These are phyloP conservation scores for Erodium moschatum DNA, from an alignment of 441 rosid genomes.

Conservation along the genomic window DNA sequence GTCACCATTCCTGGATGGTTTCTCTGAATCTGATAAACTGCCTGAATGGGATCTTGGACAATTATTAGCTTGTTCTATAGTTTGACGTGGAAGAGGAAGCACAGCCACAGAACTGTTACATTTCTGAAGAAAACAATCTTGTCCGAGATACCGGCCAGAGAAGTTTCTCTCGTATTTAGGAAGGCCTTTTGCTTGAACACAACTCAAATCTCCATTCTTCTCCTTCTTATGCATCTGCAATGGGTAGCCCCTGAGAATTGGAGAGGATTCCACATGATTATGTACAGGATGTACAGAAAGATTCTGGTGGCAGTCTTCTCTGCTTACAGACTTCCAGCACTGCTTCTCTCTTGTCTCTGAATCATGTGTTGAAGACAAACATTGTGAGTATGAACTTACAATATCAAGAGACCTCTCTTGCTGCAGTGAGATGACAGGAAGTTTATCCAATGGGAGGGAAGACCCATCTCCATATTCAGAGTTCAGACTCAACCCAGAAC, in stretches of 20 bases:
- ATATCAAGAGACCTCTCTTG: constrained; percentile 27
- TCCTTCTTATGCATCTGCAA: constrained; percentile 37
- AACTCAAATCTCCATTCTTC: constrained; percentile 31
- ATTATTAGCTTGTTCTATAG: constrained; percentile 29
- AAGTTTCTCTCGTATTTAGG: constrained; percentile 33
- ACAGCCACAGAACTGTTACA: constrained; percentile 38
- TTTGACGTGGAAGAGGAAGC: constrained; percentile 26
- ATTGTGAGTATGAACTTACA: constrained; percentile 22
- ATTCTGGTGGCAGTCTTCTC: constrained; percentile 28
- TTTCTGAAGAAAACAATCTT: constrained; percentile 46
- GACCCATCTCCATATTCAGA: constrained; percentile 33
- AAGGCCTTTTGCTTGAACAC: constrained; percentile 24
- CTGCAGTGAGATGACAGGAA: constrained; percentile 24
- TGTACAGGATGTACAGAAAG: constrained; percentile 27
- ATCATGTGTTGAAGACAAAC: constrained; percentile 31
- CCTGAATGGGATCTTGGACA: constrained; percentile 29
- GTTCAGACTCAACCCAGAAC: constrained; percentile 31
- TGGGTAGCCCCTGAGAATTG: constrained; percentile 37
- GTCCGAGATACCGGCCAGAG: constrained; percentile 26
- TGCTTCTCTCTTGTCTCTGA: constrained; percentile 25
- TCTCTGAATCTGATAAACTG: constrained; percentile 43
- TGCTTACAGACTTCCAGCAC: constrained; percentile 22
- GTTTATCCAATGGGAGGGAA: constrained; percentile 32
- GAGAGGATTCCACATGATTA: constrained; percentile 33
- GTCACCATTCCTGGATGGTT: constrained; percentile 52